Conservation (phyloP, 306 rosid species). For the Pyrus pyrifolia region DNA sequence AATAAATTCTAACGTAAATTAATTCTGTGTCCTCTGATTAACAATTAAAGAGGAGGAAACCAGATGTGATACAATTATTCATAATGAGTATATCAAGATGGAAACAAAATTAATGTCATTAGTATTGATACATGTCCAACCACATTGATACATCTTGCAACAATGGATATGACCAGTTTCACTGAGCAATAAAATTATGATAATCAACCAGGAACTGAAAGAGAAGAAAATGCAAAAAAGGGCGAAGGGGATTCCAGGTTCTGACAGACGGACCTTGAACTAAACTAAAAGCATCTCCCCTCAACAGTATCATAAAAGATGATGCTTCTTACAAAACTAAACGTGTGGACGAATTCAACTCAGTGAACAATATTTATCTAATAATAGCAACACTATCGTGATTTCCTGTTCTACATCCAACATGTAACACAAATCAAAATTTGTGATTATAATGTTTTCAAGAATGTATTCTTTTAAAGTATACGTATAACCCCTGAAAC, state of each 20-base stretch:
- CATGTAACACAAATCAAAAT: not conserved
- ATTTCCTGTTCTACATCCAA: not conserved
- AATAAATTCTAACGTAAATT: not conserved
- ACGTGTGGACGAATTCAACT: not conserved
- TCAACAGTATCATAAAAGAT: not conserved
- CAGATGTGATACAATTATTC: not conserved
- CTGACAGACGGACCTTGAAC: not conserved
- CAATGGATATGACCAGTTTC: too few species aligned
- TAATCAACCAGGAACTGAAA: not conserved
- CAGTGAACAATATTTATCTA: too few species aligned
- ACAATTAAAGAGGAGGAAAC: not conserved
- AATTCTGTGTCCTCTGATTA: not conserved
- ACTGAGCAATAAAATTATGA: not conserved
- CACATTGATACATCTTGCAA: not conserved
- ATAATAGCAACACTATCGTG: not conserved
- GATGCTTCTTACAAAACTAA: not conserved
- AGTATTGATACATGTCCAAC: not conserved
- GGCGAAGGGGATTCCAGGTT: not conserved
- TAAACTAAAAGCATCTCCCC: not conserved
- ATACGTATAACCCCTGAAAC: not conserved
- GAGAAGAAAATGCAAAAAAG: not conserved
- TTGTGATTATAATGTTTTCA: not conserved
- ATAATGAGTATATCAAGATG: not conserved
- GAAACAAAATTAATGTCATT: not conserved
- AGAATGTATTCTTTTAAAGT: not conserved